phyloP scores from a whole-genome alignment of 805 yeast species.

The Candida chilensis region DNA sequence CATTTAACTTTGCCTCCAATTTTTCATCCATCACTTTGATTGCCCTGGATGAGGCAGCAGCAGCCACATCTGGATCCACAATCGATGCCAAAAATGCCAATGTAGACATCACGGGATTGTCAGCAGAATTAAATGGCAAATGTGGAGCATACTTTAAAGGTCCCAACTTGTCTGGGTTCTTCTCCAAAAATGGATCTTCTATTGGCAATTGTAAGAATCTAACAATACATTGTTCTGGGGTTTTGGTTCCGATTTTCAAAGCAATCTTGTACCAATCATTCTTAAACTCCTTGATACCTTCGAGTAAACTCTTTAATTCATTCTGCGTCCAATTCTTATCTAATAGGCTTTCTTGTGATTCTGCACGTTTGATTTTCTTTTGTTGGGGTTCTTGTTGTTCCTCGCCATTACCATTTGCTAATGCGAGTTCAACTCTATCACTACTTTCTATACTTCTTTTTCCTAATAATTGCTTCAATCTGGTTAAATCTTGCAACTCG shows the following conservation, averaged over 20 bases:
- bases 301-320: constrained; percentile 50
- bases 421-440: not conserved
- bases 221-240: constrained; percentile 73
- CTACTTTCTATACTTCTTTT: not conserved
- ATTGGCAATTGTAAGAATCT: constrained; percentile 75
- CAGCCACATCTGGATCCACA: constrained; percentile 80
- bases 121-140: constrained; percentile 76
- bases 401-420: constrained; percentile 2
- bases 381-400: constrained; percentile 1
- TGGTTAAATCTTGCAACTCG: constrained; percentile 25
- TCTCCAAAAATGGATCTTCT: constrained; percentile 61
- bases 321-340: constrained; percentile 55
- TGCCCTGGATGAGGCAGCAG: constrained; percentile 68
- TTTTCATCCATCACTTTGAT: constrained; percentile 37
- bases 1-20: constrained; percentile 24
- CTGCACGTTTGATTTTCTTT: constrained; percentile 15
- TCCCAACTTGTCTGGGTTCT: constrained; percentile 42
- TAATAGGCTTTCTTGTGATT: constrained; percentile 19
- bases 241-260: constrained; percentile 52
- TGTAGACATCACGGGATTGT: constrained; percentile 92
- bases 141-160: constrained; percentile 78
- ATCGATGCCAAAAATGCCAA: constrained; percentile 78
- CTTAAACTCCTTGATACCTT: constrained; percentile 51
- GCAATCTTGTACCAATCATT: constrained; percentile 80
- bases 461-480: constrained; percentile 11